These are phyloP conservation scores for Sclerospora graminicola DNA, from an alignment of 352 stramenopile genomes.

Conservation along the genomic window DNA sequence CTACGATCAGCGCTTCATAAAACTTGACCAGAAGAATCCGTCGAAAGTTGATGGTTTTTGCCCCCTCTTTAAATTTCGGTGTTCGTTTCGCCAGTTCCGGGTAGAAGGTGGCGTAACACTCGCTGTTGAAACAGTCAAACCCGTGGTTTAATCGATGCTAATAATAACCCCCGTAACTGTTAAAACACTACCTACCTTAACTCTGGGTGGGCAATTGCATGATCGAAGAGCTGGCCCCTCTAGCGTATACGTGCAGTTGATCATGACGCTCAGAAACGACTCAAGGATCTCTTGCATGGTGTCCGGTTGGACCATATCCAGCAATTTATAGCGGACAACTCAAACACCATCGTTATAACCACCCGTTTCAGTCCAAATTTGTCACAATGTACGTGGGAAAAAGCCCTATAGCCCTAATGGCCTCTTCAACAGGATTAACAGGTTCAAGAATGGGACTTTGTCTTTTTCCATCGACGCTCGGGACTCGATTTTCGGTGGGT, in stretches of 20 bases:
- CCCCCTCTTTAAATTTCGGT: slow-evolving; percentile 76
- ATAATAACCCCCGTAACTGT: too few relatives aligned
- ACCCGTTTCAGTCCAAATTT: too few relatives aligned
- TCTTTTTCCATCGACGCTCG: slow-evolving; percentile 6
- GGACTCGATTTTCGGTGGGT: too few relatives aligned
- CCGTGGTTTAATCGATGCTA: too few relatives aligned
- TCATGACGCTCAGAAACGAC: slow-evolving; percentile 46
- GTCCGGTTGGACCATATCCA: slow-evolving; percentile 42
- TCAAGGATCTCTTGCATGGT: slow-evolving; percentile 33
- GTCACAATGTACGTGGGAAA: slow-evolving; percentile 46
- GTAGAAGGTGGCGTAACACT: slow-evolving; percentile 54
- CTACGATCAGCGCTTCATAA: slow-evolving; percentile 75
- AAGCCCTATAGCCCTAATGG: slow-evolving; percentile 37
- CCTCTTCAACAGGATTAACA: slow-evolving; percentile 57
- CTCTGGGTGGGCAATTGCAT: slow-evolving; percentile 47
- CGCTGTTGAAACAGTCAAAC: slow-evolving; percentile 11
- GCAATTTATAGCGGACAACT: slow-evolving; percentile 20
- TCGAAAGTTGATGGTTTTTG: slow-evolving; percentile 77
- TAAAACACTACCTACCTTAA: slow-evolving; percentile 35
- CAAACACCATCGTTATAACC: too few relatives aligned
- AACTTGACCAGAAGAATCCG: slow-evolving; percentile 68
- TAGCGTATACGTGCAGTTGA: slow-evolving; percentile 62
- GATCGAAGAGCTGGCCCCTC: slow-evolving; percentile 62
- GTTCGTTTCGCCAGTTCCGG: slow-evolving; percentile 50
- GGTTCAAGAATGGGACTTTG: too few relatives aligned